Evolutionary conservation across 2,329 filamentous ascomycete genomes (phyloP), one percentile per base, ranked within the genome.

Genomic region (Apiospora saccharicola): DNA sequence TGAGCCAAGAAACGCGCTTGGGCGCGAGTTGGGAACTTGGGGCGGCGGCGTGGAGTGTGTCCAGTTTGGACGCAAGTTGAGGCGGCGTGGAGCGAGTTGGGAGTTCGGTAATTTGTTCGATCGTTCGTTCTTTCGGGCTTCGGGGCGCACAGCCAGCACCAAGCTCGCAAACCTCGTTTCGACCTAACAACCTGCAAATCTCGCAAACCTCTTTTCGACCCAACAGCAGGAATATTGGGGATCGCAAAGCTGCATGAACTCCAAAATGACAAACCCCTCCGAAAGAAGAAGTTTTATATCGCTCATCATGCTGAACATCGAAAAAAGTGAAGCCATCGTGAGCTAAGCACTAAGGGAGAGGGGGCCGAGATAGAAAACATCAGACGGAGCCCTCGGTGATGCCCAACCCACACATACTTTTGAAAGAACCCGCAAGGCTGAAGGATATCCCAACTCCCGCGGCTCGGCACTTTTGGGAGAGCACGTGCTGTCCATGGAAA

Each of bases 351-450:
- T 64, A 41, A 37, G 34, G 34, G 19, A 64, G 57, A n/a, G 34
- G 57, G 57, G 57, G 30, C 24, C 6, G 26, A 22, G 30, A 37
- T 2, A 41, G 10, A n/a, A 13, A 64, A 64, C 30, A 64, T 64
- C 57, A 41, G 57, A 64, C 57, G 57, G 30, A 41, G 19, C 19
- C 53, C 30, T 37, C 30, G 34, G 34, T 64, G 34, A 41, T 64
- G 57, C 57, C 57, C 57, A 64, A 64, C 34, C 13, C 34, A 64
- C 41, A 64, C 37, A 41, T 8, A 41, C n/a, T n/a, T n/a, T n/a
- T 10, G 6, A 5, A 13, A 41, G 22, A 41, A 22, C 30, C 3
- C 19, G 34, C 30, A 64, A 64, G 53, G 51, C 51, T 57, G 51
- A 61, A 64, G 6, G 10, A 41, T 7, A 6, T 41, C 37, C 37